A percentile compares a stretch with the other conserved stretches of the same genome.
These are phyloP conservation scores for Hanseniaspora nectarophila DNA, from an alignment of 805 yeast genomes.

Conservation along the genomic window DNA sequence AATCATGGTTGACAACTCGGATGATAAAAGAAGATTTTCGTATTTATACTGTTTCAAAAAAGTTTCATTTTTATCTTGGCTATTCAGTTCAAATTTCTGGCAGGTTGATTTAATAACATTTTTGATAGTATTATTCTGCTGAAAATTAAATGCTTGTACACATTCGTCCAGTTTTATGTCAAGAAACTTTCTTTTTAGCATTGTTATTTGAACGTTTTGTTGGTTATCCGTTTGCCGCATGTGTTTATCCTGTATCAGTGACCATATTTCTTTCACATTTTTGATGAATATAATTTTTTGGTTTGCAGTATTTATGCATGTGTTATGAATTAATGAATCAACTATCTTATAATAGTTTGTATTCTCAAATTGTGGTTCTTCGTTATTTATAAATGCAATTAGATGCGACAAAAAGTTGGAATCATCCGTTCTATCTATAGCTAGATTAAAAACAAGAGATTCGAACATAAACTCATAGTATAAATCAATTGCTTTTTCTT, in stretches of 20 bases:
- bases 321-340: neutral
- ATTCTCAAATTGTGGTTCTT: neutral
- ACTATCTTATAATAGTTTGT: neutral
- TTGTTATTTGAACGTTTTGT: neutral
- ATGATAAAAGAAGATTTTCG: neutral
- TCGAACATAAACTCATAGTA: neutral
- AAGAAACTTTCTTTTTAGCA: neutral
- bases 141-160: neutral
- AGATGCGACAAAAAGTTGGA: neutral
- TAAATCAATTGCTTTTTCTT: neutral
- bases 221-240: neutral
- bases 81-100: neutral
- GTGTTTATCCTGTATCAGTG: neutral
- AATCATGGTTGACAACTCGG: neutral
- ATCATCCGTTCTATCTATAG: neutral
- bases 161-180: neutral
- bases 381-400: neutral
- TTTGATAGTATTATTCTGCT: neutral
- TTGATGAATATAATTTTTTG: neutral
- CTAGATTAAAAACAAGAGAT: neutral
- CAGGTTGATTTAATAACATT: neutral
- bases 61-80: neutral
- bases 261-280: neutral
- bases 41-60: constrained; percentile 2
- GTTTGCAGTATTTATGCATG: neutral